A percentile compares a stretch with the other conserved stretches of the same genome.
phyloP scores from a whole-genome alignment of 208 protist species.

The Leishmania mexicana region DNA sequence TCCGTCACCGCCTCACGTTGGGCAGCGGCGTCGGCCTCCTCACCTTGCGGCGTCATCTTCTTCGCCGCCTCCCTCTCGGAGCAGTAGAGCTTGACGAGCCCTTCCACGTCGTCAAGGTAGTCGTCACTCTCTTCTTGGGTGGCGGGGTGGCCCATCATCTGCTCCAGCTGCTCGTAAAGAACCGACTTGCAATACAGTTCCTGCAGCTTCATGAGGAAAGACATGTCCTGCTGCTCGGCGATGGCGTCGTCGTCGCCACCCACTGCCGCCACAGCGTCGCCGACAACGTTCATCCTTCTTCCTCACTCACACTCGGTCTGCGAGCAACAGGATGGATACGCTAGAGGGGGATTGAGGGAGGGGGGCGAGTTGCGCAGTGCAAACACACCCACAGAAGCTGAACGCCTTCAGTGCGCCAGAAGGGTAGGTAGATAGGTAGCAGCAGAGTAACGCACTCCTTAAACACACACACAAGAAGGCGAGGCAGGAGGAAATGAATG shows the following conservation, averaged over 20 bases:
- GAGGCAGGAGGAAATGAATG: neutral
- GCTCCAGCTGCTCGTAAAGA: conserved; percentile 74
- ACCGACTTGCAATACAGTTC: conserved; percentile 84
- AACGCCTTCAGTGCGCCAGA: neutral
- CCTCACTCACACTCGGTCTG: neutral
- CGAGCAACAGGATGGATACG: neutral
- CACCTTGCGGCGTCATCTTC: conserved; percentile 9
- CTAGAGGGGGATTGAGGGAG: neutral
- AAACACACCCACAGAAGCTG: neutral
- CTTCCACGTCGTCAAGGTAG: conserved; percentile 85
- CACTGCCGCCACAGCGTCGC: neutral
- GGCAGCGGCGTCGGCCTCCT: conserved; percentile 5
- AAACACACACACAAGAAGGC: neutral
- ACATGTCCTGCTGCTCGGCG: conserved; percentile 52
- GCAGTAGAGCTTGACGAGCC: conserved; percentile 64
- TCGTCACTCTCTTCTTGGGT: conserved; percentile 63
- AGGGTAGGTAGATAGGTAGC: neutral
- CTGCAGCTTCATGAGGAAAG: conserved; percentile 66
- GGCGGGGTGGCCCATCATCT: conserved; percentile 69
- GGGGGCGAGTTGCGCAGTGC: neutral
- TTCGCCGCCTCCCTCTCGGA: conserved; percentile 21
- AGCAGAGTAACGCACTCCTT: neutral
- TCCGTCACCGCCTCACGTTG: conserved; percentile 19
- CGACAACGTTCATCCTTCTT: conserved; percentile 2
- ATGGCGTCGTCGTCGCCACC: conserved; percentile 13